These are phyloP conservation scores for Leccinum pachyderme DNA, from an alignment of 1,284 basidiomycete genomes.

Conservation along the genomic window DNA sequence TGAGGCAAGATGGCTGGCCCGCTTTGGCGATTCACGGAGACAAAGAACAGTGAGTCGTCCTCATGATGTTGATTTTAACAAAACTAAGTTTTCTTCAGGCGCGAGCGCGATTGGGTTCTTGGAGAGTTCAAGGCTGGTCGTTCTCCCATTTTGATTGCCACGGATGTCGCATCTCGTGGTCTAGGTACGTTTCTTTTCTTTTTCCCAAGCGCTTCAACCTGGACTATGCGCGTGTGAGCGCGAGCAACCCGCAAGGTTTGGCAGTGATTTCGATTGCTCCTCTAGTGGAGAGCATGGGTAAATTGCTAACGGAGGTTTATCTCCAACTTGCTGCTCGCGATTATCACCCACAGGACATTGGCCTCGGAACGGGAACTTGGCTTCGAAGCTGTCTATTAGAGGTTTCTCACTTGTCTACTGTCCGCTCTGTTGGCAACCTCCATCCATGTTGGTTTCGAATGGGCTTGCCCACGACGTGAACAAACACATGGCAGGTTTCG, in stretches of 20 bases:
- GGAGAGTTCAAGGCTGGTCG: constrained; percentile 98
- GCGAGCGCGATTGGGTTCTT: constrained; percentile 98
- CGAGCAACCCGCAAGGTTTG: constrained; percentile 31
- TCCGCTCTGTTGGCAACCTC: constrained; percentile 21
- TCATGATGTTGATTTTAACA: constrained; percentile 9
- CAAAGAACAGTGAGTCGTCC: constrained; percentile 81
- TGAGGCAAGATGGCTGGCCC: constrained; percentile 98
- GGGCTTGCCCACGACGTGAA: constrained; percentile 18
- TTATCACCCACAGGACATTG: constrained; percentile 29
- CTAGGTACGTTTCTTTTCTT: constrained; percentile 82
- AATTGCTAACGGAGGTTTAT: constrained; percentile 23
- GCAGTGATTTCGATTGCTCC: constrained; percentile 26
- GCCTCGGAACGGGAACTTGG: constrained; percentile 24
- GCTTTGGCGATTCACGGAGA: constrained; percentile 98
- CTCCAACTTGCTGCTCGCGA: constrained; percentile 26
- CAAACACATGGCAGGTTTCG: constrained; percentile 25
- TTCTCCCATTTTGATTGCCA: constrained; percentile 97
- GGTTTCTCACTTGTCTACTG: constrained; percentile 24
- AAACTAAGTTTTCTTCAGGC: constrained; percentile 48
- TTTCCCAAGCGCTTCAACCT: constrained; percentile 30
- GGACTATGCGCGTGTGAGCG: constrained; percentile 29
- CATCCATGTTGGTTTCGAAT: constrained; percentile 23
- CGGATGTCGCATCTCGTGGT: constrained; percentile 98
- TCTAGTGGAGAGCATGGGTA: constrained; percentile 21
- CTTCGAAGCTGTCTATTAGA: constrained; percentile 17